A percentile compares a stretch with the other conserved stretches of the same genome.
These are phyloP conservation scores for Candida maltosa DNA, from an alignment of 805 yeast species.

Conservation along the genomic window DNA sequence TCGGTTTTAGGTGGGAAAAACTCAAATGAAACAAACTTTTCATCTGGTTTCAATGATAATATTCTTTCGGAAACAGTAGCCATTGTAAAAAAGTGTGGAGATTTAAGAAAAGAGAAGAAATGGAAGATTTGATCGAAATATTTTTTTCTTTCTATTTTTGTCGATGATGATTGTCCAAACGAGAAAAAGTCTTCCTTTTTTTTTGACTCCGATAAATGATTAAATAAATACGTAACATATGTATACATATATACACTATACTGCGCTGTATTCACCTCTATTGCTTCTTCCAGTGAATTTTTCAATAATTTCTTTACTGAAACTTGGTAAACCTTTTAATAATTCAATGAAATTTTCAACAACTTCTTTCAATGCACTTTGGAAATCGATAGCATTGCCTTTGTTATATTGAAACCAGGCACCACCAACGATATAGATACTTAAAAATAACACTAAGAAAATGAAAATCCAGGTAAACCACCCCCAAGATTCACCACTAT, in stretches of 20 bases:
- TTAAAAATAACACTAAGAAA: conserved; percentile 62
- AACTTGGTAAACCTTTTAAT: conserved; percentile 57
- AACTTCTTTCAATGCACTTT: conserved; percentile 71
- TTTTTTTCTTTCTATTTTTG: background rate
- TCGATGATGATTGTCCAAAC: no score
- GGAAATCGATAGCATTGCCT: conserved; percentile 67
- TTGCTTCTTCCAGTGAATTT: conserved; percentile 59
- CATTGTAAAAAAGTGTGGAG: conserved; percentile 13
- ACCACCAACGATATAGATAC: conserved; percentile 68
- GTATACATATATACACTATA: conserved; percentile 48
- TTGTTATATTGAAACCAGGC: conserved; percentile 76
- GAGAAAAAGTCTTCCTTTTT: background rate
- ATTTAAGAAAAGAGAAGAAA: background rate
- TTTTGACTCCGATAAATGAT: background rate
- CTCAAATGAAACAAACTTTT: conserved; percentile 79
- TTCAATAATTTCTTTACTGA: conserved; percentile 62
- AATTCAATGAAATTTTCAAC: conserved; percentile 63
- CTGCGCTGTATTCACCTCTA: conserved; percentile 93
- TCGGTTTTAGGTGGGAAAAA: conserved; percentile 98
- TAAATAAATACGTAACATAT: no score
- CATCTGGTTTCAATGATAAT: conserved; percentile 43
- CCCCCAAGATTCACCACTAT: conserved; percentile 61
- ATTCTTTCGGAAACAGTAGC: conserved; percentile 51
- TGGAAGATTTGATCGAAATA: background rate
- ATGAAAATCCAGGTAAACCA: conserved; percentile 82